These are phyloP conservation scores for Candida ipomoeae DNA, from an alignment of 805 yeast genomes.

Conservation along the genomic window DNA sequence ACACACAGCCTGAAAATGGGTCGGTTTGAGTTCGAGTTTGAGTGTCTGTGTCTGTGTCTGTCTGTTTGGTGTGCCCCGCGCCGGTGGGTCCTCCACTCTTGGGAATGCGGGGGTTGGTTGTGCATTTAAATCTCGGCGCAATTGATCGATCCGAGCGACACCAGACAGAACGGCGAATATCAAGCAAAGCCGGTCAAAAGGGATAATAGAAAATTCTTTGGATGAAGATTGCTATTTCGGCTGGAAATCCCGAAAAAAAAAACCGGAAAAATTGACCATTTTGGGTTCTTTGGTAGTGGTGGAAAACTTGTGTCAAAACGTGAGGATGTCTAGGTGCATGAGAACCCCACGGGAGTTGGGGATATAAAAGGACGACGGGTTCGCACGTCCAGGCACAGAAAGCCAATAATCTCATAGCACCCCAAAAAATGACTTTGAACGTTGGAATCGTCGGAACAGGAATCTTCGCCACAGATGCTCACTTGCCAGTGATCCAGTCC, in stretches of 20 bases:
- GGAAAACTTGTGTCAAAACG: background rate
- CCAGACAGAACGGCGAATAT: too few relatives aligned
- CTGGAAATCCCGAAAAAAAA: background rate
- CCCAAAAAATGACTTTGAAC: constrained; percentile 34
- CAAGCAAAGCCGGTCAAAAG: too few relatives aligned
- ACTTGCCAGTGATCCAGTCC: constrained; percentile 66
- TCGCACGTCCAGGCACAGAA: background rate
- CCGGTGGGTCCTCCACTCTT: constrained; percentile 1
- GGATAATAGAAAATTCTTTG: too few relatives aligned
- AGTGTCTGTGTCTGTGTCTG: too few relatives aligned
- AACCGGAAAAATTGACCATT: background rate
- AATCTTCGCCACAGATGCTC: constrained; percentile 81
- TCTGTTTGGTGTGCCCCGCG: background rate
- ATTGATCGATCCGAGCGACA: background rate
- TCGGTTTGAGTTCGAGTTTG: too few relatives aligned
- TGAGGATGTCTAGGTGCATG: background rate
- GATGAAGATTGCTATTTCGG: too few relatives aligned
- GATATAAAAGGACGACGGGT: background rate
- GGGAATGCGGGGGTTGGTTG: constrained; percentile 3
- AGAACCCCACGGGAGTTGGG: background rate
- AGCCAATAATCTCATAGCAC: background rate
- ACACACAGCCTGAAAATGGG: too few relatives aligned
- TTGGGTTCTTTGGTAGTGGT: background rate
- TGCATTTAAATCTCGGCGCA: constrained; percentile 2
- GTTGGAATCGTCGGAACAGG: constrained; percentile 78